Percentiles rank a stretch among this genome's conserved stretches.
phyloP scores from a whole-genome alignment of 2,329 filamentous ascomycete species.

The Diatrype stigma region DNA sequence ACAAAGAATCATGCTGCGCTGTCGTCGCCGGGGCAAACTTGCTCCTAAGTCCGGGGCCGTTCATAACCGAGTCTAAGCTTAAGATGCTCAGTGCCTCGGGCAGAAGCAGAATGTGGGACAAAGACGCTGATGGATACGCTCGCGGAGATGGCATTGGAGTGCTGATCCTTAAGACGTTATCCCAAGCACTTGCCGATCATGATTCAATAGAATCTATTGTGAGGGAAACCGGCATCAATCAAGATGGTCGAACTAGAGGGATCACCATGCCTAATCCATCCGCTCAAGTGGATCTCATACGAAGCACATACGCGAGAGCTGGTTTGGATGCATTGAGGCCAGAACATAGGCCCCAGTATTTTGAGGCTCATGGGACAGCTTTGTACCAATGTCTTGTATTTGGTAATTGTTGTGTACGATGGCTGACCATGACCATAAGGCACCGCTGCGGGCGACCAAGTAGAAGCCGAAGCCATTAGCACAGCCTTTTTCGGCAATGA shows the following conservation, averaged over 20 bases:
- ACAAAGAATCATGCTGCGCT: neutral
- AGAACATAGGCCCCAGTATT: conserved; percentile 19
- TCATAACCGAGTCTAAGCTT: conserved; percentile 5
- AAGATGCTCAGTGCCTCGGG: conserved; percentile 17
- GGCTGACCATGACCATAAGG: conserved; percentile 3
- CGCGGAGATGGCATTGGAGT: conserved; percentile 18
- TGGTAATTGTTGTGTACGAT: neutral
- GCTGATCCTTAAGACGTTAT: conserved; percentile 41
- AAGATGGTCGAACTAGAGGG: conserved; percentile 11
- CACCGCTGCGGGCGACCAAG: conserved; percentile 21
- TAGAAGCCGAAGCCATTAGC: conserved; percentile 19
- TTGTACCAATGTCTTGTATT: neutral
- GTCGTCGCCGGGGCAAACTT: conserved; percentile 5
- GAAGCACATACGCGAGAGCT: conserved; percentile 5
- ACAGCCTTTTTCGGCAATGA: conserved; percentile 9
- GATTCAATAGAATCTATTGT: conserved; percentile 15
- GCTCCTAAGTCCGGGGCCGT: neutral
- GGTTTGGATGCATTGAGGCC: conserved; percentile 4
- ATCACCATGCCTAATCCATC: conserved; percentile 10
- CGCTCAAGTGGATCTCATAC: conserved; percentile 7
- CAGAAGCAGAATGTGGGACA: conserved; percentile 15
- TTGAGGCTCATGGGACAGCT: conserved; percentile 25
- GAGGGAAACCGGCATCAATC: conserved; percentile 14
- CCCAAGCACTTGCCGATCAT: conserved; percentile 30
- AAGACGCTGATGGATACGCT: conserved; percentile 16